Base-by-base conservation (phyloP, 2,329 filamentous ascomycete genomes). In the Alternaria triticimaculans region DNA sequence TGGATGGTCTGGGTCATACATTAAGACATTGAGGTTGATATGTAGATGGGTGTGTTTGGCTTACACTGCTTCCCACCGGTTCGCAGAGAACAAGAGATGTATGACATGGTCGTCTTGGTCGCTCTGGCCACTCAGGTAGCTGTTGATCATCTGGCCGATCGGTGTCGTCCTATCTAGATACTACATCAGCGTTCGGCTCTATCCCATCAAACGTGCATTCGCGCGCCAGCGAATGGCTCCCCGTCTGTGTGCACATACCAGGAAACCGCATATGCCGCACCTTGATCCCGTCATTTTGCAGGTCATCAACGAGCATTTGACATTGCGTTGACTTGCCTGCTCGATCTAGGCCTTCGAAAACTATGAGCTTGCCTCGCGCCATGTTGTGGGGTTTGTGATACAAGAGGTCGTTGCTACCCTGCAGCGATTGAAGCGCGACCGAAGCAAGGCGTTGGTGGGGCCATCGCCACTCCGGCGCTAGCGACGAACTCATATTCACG, bases 261-360 rank as follows among this genome's bases (percentile, higher is more conserved):
- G 90, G 90, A 78, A 93, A 92, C 58, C 90, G 83, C 75, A 90
- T 82, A 63, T 87, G 85, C 71, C 85, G 84, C 28, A 89, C 86
- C 53, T 82, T 78, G 51, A 84, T 80, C 8, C 87, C 88, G 60
- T 82, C 76, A 6, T 79, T 74, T 58, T 84, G 78, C 4, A 93
- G 82, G 41, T 79, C 82, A 26, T 86, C 79, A 41, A 85, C 85
- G 44, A 97, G 83, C 49, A 89, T 82, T 73, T 90, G 87, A 71
- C 93, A 94, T 86, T 97, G 94, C 33, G 94, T 97, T 21, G 93
- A 95, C 85, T 97, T 97, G 60, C 94, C 94, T 46, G 94, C 93
- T 68, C 93, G 89, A 75, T 97, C 94, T 65, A 97, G 85, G 3
- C 94, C 94, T 82, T 97, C 94, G 60, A 97, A 88, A 5, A 95